phyloP scores from a whole-genome alignment of 129 eudicot genomes.

The Centaurea solstitialis region DNA sequence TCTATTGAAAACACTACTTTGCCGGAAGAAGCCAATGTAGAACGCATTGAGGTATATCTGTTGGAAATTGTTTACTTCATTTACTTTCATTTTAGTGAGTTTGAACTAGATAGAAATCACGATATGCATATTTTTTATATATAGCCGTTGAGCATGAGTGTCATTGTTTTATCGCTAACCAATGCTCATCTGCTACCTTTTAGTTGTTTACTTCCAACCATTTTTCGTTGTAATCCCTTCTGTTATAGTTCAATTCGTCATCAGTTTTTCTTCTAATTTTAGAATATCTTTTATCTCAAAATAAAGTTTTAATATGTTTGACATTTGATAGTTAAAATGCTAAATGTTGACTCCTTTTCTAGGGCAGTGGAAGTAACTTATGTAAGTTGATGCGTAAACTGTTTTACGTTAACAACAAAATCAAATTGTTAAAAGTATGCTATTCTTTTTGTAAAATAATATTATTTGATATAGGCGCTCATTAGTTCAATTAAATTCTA shows the following conservation, averaged over 20 bases:
- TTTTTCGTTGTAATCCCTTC: neutral
- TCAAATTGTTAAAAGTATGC: slow-evolving; percentile 5
- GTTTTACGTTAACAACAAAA: slow-evolving; percentile 5
- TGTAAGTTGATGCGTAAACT: neutral
- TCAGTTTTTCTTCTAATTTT: neutral
- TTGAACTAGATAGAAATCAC: neutral
- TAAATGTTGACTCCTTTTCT: slow-evolving; percentile 11
- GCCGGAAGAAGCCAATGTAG: slow-evolving; percentile 88
- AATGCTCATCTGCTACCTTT: neutral
- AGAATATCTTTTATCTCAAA: neutral
- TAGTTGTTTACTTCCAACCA: neutral
- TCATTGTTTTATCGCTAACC: neutral
- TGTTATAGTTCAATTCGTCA: neutral
- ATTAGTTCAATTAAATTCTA: slow-evolving; percentile 80
- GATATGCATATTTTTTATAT: neutral
- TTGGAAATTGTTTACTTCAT: neutral
- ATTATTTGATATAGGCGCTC: slow-evolving; percentile 48
- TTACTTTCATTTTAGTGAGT: neutral
- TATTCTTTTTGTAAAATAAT: neutral
- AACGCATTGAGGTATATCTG: slow-evolving; percentile 84
- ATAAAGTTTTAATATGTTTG: neutral
- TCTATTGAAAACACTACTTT: slow-evolving; percentile 84
- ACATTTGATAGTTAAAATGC: slow-evolving; percentile 1
- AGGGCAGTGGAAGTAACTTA: slow-evolving; percentile 9
- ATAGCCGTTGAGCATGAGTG: neutral